These are phyloP conservation scores for Drechslera avenae DNA, from an alignment of 2,329 filamentous ascomycete genomes.

Conservation along the genomic window DNA sequence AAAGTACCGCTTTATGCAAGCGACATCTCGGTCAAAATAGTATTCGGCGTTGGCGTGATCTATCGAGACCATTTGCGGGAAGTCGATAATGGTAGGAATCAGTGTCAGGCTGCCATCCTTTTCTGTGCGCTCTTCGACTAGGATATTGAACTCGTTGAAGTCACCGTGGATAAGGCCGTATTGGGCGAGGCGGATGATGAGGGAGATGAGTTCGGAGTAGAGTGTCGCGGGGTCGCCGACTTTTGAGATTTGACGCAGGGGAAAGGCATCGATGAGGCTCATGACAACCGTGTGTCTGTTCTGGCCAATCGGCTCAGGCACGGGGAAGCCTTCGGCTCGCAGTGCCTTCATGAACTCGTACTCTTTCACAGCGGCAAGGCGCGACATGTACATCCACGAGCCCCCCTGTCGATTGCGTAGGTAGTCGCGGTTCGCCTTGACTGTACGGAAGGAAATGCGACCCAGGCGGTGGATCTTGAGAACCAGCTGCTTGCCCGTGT, in stretches of 20 bases:
- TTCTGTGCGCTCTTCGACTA: conserved; percentile 74
- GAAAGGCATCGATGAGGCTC: conserved; percentile 90
- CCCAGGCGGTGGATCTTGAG: conserved; percentile 96
- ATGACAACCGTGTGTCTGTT: conserved; percentile 96
- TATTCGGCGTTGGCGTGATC: conserved; percentile 92
- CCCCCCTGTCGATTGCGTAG: conserved; percentile 78
- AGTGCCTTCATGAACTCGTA: conserved; percentile 93
- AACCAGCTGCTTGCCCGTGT: conserved; percentile 76
- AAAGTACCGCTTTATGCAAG: conserved; percentile 95
- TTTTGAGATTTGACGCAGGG: conserved; percentile 82
- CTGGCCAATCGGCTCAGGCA: conserved; percentile 85
- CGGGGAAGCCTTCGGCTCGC: conserved; percentile 80
- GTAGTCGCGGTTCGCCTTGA: conserved; percentile 96
- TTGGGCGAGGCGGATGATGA: conserved; percentile 82
- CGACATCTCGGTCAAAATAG: conserved; percentile 96
- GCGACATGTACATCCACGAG: conserved; percentile 98
- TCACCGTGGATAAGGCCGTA: conserved; percentile 95
- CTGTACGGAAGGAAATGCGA: conserved; percentile 93
- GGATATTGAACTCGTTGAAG: conserved; percentile 99
- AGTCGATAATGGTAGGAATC: conserved; percentile 89
- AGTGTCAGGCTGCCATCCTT: conserved; percentile 57
- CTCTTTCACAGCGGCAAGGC: conserved; percentile 91
- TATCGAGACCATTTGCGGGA: conserved; percentile 97
- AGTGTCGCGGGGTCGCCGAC: conserved; percentile 84
- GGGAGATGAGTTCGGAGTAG: conserved; percentile 86